Base-by-base conservation (phyloP, 2,329 filamentous ascomycete species). In the Monosporascus sp. region DNA sequence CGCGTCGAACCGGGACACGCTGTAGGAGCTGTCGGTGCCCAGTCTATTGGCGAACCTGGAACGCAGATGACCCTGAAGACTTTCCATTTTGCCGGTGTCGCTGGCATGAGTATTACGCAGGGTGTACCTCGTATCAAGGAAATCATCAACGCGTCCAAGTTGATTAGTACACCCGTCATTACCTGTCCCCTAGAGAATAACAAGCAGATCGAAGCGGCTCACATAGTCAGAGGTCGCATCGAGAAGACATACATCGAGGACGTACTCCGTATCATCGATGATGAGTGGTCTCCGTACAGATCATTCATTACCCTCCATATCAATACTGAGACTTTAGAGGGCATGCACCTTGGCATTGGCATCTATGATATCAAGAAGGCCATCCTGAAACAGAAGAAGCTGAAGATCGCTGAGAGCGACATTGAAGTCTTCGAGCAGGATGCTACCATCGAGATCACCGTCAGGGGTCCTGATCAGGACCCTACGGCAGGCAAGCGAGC, bases 41-140 rank as follows among this genome's bases (percentile, higher is more conserved):
- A 99, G 71, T 97, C 93, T 1, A 99, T 99, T 63, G 94, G 94
- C 73, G 94, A 99, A 67, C 94, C 94, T 0, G 94, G 94, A 69
- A 99, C 94, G 1, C 94, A 99, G 72, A 99, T 99, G 94, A 99
- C 94, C 1, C 76, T 99, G 59, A 97, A 97, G 76, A 97, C 94
- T 68, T 97, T 97, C 84, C 94, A 97, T 88, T 99, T 99, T 77
- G 94, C 94, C 68, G 94, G 94, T 88, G 94, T 99, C 59, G 94
- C 94, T 44, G 93, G 93, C 70, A 97, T 99, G 94, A 96, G 91
- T 81, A 96, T 99, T 68, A 99, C 94, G 0, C 91, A 97, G 68
- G 94, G 94, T 89, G 94, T 99, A 7, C 94, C 94, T 1, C 93
- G 94, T 86, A 99, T 99, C 77, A 99, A 99, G 75, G 94, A 99